Base-by-base conservation (phyloP, 495 filamentous ascomycete species). In the Bryoglossum gracile region DNA sequence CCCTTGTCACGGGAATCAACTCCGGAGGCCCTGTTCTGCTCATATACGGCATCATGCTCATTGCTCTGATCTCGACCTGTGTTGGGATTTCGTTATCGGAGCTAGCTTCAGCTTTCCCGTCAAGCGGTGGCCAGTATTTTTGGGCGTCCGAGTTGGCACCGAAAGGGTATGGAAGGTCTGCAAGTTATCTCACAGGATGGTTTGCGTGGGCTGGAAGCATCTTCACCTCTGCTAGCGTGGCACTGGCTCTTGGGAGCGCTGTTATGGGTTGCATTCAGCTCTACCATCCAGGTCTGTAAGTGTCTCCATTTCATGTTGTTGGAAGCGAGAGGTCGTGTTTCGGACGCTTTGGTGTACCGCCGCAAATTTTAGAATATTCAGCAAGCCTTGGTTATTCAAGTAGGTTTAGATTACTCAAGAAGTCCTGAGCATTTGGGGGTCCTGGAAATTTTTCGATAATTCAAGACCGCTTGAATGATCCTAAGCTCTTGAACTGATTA, bases 81-180 rank as follows among this genome's bases (percentile, higher is more conserved):
- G 74, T 79, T 24, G 79, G 65, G 8, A 66, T 76, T 33, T 71
- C 73, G 8, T 62, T 83, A 11, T 68, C 70, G 19, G 80, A 84
- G 55, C 49, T 84, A 43, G 75, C 75, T 3, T 73, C 68, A 48
- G 70, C 77, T 0, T 61, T 80, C 58, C 80, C 80, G 2, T 81
- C 26, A 4, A 17, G 21, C 13, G 35, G 35, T 28, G 48, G 48
- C 2, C 48, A 50, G 28, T 46, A 82, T 56, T 83, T 72, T 61
- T 83, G 79, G 80, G 72, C 76, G 1, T 70, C 68, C 47, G 70
- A 76, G 51, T 59, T 83, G 39, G 77, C 81, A 5, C 77, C 80
- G 0, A 67, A 61, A 47, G 69, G 65, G 40, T 76, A 67, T 42
- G 66, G 67, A 8, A 70, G 72, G 22, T 73, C 78, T 51, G 65